phyloP scores from a whole-genome alignment of 2,329 filamentous ascomycete genomes.

The Phaeoacremonium minimum region DNA sequence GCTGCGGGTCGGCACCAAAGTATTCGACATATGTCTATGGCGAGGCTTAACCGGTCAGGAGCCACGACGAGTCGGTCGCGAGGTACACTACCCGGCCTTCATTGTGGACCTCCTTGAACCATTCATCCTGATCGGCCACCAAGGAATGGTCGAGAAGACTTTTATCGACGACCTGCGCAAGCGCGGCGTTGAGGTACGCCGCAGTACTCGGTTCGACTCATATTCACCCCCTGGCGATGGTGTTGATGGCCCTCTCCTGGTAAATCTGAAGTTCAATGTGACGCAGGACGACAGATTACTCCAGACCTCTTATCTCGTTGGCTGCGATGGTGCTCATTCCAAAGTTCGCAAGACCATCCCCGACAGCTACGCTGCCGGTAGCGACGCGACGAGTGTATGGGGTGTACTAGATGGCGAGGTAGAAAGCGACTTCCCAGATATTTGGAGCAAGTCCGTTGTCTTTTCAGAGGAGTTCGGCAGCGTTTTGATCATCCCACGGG shows the following conservation, averaged over 20 bases:
- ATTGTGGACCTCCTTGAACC: slow-evolving; percentile 26
- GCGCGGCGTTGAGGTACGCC: slow-evolving; percentile 41
- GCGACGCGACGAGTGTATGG: slow-evolving; percentile 52
- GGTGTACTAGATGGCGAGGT: slow-evolving; percentile 68
- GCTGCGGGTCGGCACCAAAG: slow-evolving; percentile 55
- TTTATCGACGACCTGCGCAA: slow-evolving; percentile 49
- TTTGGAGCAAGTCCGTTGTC: slow-evolving; percentile 70
- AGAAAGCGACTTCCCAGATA: slow-evolving; percentile 68
- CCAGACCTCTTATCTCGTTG: slow-evolving; percentile 6
- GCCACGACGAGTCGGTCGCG: slow-evolving; percentile 53
- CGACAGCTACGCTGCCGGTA: slow-evolving; percentile 47
- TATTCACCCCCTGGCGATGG: slow-evolving; percentile 28
- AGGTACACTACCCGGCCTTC: slow-evolving; percentile 13
- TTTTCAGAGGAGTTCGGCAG: slow-evolving; percentile 64
- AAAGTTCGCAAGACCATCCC: slow-evolving; percentile 63
- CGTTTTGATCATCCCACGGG: slow-evolving; percentile 69
- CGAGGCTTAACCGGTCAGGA: slow-evolving; percentile 32
- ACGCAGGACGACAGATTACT: slow-evolving; percentile 21
- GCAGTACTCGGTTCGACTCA: slow-evolving; percentile 30
- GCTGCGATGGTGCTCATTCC: slow-evolving; percentile 60
- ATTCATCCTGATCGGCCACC: slow-evolving; percentile 36
- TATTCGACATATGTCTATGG: slow-evolving; percentile 70
- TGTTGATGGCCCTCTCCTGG: slow-evolving; percentile 32
- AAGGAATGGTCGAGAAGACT: slow-evolving; percentile 56
- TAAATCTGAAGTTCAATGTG: slow-evolving; percentile 33